Conservation (phyloP, 2,329 filamentous ascomycete genomes). For the Nemania bipapillata region DNA sequence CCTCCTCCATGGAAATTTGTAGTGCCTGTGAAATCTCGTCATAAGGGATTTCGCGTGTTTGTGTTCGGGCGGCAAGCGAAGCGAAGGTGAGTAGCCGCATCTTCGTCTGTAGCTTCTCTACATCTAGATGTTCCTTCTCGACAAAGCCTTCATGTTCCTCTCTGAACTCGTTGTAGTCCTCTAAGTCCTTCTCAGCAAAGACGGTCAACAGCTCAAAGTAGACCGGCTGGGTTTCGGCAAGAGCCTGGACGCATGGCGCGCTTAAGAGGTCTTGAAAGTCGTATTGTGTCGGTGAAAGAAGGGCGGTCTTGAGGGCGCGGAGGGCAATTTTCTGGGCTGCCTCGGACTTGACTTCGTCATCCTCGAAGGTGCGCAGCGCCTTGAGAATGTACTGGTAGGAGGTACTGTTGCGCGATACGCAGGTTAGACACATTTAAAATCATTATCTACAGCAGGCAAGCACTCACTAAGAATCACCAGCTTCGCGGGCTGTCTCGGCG, state of each 20-base stretch:
- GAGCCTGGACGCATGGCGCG: conserved; percentile 84
- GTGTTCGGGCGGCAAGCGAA: conserved; percentile 83
- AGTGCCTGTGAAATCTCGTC: conserved; percentile 83
- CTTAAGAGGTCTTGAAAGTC: conserved; percentile 84
- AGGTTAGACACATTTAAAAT: conserved; percentile 28
- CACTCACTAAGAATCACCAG: conserved; percentile 78
- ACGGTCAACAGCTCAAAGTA: conserved; percentile 95
- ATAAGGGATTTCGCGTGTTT: conserved; percentile 89
- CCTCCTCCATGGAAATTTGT: conserved; percentile 82
- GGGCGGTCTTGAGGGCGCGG: conserved; percentile 65
- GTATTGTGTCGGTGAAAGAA: conserved; percentile 67
- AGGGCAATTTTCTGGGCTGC: conserved; percentile 70
- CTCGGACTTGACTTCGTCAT: conserved; percentile 66
- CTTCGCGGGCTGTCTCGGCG: conserved; percentile 80
- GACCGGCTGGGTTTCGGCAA: conserved; percentile 83
- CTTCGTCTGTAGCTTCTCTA: conserved; percentile 84
- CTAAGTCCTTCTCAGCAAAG: conserved; percentile 91
- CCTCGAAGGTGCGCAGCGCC: conserved; percentile 70
- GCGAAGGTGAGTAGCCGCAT: conserved; percentile 95
- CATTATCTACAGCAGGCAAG: conserved; percentile 14
- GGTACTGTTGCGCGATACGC: conserved; percentile 54
- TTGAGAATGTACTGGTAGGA: conserved; percentile 75
- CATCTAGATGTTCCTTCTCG: conserved; percentile 77
- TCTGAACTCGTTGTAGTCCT: conserved; percentile 95
- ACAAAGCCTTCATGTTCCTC: conserved; percentile 90